phyloP scores from a whole-genome alignment of 2,329 filamentous ascomycete species.

The Alternaria solani region DNA sequence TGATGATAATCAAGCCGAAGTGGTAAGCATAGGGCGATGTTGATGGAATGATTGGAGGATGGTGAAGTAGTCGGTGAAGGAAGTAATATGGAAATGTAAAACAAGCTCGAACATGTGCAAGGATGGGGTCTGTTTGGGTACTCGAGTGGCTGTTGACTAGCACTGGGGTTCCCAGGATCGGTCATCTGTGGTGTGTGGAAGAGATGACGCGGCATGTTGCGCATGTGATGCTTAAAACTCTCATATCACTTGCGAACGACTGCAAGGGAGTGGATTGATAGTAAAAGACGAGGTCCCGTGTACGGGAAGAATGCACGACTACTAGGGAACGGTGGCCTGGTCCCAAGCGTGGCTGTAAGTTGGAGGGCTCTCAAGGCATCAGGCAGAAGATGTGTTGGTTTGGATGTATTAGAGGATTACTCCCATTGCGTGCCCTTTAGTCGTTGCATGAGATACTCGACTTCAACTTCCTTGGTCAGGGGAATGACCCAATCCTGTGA shows the following conservation, averaged over 20 bases:
- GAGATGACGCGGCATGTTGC: no score
- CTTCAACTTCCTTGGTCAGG: slow-evolving; percentile 96
- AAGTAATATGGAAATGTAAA: not conserved
- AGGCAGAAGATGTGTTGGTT: not conserved
- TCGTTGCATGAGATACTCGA: slow-evolving; percentile 97
- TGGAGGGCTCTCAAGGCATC: not conserved
- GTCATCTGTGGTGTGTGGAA: no score
- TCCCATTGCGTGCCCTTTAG: slow-evolving; percentile 66
- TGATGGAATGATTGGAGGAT: not conserved
- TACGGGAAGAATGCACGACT: no score
- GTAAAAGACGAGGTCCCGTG: no score
- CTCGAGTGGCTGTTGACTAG: no score
- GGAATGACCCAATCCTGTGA: slow-evolving; percentile 84
- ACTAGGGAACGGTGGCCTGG: no score
- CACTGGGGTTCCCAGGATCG: no score
- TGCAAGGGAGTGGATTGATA: no score
- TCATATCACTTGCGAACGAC: no score
- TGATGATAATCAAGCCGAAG: not conserved
- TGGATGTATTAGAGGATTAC: slow-evolving; percentile 21
- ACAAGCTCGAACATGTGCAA: not conserved
- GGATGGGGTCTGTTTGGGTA: not conserved
- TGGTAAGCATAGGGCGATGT: not conserved
- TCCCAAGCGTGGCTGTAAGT: no score
- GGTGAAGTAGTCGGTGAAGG: not conserved
- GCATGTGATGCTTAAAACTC: no score